These are phyloP conservation scores for Luffa acutangula DNA, from an alignment of 306 rosid species.

Conservation along the genomic window DNA sequence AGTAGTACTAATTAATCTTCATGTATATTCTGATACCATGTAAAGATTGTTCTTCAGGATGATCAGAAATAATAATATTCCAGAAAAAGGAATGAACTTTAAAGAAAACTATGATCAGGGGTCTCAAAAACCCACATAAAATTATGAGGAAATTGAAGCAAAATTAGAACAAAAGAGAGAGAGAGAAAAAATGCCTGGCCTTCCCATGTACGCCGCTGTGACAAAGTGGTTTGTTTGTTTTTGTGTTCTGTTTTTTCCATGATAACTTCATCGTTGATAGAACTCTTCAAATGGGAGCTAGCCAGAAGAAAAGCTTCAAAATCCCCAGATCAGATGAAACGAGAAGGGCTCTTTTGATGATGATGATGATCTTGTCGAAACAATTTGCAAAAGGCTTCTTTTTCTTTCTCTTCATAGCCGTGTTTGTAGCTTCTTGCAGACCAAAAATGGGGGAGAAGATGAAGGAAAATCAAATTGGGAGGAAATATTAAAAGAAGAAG, in stretches of 20 bases:
- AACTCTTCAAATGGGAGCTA: neutral
- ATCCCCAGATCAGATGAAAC: neutral
- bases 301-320: neutral
- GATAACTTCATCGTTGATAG: neutral
- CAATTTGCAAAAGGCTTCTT: neutral
- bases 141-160: neutral
- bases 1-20: neutral
- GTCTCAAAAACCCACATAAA: neutral
- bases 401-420: neutral
- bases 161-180: neutral
- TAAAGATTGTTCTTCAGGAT: neutral
- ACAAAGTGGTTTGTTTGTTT: neutral
- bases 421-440: neutral
- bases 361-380: neutral
- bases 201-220: conserved; percentile 17
- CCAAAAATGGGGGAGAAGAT: neutral
- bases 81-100: neutral
- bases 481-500: neutral
- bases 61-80: neutral
- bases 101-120: neutral
- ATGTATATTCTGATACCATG: neutral
- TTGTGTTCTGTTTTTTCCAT: too few species aligned
- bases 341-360: neutral
- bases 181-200: conserved; percentile 8
- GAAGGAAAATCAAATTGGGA: neutral